These are phyloP conservation scores for Saccharum officinarum DNA, from an alignment of 176 grass and related monocot species.

Conservation along the genomic window DNA sequence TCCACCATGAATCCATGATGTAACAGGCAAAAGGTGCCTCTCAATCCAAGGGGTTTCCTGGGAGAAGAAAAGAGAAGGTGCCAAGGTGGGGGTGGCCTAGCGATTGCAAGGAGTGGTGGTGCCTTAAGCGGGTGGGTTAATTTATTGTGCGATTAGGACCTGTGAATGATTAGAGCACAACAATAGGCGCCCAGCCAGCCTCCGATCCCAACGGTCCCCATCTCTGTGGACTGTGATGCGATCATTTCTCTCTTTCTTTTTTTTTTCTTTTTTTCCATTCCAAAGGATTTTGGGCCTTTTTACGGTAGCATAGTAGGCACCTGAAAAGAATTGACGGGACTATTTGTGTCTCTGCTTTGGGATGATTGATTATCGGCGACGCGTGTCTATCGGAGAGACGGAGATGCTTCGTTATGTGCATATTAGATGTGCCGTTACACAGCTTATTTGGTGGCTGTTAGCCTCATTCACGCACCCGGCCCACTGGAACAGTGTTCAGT, in stretches of 20 bases:
- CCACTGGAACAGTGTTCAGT: not conserved
- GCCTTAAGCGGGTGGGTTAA: conserved; percentile 40
- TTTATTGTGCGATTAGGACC: conserved; percentile 41
- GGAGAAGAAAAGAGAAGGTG: not conserved
- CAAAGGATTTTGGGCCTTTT: not conserved
- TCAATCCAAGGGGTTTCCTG: not conserved
- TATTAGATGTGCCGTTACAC: not conserved
- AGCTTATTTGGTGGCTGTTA: not conserved
- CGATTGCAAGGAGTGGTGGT: conserved; percentile 6
- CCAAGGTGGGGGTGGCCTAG: not conserved
- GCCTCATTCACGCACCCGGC: not conserved
- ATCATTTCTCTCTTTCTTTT: not conserved
- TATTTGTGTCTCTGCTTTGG: not conserved
- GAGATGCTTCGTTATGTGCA: not conserved
- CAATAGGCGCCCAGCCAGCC: not conserved
- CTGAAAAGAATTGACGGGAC: conserved; percentile 35
- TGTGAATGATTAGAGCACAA: conserved; percentile 36
- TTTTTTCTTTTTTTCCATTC: not conserved
- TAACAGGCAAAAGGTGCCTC: conserved; percentile 33
- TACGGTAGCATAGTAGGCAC: not conserved
- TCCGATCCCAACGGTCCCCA: conserved; percentile 12
- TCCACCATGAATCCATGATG: conserved; percentile 37
- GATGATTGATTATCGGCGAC: not conserved
- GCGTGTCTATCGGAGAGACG: not conserved
- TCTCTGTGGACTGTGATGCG: not conserved